Evolutionary conservation across 129 eudicot genomes (phyloP).

Genomic region (Mikania micrantha): DNA sequence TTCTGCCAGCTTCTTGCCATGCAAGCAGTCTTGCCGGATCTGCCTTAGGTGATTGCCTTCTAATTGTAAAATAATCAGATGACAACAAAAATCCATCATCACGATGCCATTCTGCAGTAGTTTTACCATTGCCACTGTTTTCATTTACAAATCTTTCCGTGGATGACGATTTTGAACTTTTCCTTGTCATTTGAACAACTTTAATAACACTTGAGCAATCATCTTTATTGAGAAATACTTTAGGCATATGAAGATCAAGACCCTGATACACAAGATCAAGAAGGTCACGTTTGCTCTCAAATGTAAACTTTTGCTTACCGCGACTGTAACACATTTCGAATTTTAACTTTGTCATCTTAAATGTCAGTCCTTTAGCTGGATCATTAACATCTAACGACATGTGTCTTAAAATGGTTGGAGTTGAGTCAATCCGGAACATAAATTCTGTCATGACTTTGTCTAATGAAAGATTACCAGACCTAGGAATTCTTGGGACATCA

Average conservation of each 20-base stretch:
- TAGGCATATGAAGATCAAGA: slow-evolving; percentile 91
- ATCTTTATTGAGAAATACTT: slow-evolving; percentile 63
- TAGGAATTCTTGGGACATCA: slow-evolving; percentile 85
- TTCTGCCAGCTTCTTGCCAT: slow-evolving; percentile 99
- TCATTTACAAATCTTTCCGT: slow-evolving; percentile 46
- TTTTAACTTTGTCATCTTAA: slow-evolving; percentile 78
- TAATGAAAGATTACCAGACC: slow-evolving; percentile 90
- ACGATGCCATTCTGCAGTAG: slow-evolving; percentile 51
- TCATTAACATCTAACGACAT: slow-evolving; percentile 87
- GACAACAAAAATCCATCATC: slow-evolving; percentile 95
- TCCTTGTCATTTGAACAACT: slow-evolving; percentile 64
- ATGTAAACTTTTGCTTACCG: slow-evolving; percentile 84
- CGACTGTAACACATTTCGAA: slow-evolving; percentile 73
- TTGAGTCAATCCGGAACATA: slow-evolving; percentile 88
- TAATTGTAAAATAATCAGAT: slow-evolving; percentile 91
- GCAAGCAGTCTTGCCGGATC: slow-evolving; percentile 80
- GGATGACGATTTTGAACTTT: slow-evolving; percentile 72
- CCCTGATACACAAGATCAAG: slow-evolving; percentile 96
- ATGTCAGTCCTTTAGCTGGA: slow-evolving; percentile 89
- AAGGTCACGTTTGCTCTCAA: slow-evolving; percentile 78
- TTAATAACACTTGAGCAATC: slow-evolving; percentile 64
- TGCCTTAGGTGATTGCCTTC: slow-evolving; percentile 93
- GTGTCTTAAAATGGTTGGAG: slow-evolving; percentile 74
- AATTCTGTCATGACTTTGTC: slow-evolving; percentile 96
- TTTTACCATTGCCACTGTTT: slow-evolving; percentile 28